Conservation (phyloP, 805 yeast species). For the Isabelozyma gotoi region DNA sequence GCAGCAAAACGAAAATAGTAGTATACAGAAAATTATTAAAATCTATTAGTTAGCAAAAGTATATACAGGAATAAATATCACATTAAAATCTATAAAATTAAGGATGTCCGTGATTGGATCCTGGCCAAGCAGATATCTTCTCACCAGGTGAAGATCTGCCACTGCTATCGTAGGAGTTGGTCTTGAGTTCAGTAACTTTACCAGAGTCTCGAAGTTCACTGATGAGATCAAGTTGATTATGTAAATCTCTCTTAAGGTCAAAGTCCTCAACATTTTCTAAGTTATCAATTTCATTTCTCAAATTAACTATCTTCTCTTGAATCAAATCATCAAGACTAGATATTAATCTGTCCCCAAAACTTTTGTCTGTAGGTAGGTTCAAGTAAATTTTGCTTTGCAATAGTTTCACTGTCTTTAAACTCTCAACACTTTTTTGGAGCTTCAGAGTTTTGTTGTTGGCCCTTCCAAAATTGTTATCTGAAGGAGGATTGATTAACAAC, state of each 20-base stretch:
- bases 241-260: conserved; percentile 11
- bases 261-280: conserved; percentile 16
- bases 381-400: conserved; percentile 41
- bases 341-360: conserved; percentile 47
- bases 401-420: conserved; percentile 42
- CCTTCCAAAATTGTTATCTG: conserved; percentile 17
- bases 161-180: conserved; percentile 15
- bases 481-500: conserved; percentile 50
- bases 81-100: conserved; percentile 8
- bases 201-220: conserved; percentile 11
- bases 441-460: conserved; percentile 14
- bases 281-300: conserved; percentile 17
- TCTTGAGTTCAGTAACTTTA: conserved; percentile 10
- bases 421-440: conserved; percentile 20
- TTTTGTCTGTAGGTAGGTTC: conserved; percentile 53
- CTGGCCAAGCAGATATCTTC: conserved; percentile 61
- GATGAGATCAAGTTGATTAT: conserved; percentile 12
- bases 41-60: too few species aligned
- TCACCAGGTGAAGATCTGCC: conserved; percentile 32
- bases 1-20: too few species aligned
- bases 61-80: neutral
- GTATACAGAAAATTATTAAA: too few species aligned
- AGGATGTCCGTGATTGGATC: conserved; percentile 67
- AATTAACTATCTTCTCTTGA: conserved; percentile 21
- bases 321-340: conserved; percentile 30